phyloP scores from a whole-genome alignment of 2,329 filamentous ascomycete species.

The Cladorrhinum sp. region DNA sequence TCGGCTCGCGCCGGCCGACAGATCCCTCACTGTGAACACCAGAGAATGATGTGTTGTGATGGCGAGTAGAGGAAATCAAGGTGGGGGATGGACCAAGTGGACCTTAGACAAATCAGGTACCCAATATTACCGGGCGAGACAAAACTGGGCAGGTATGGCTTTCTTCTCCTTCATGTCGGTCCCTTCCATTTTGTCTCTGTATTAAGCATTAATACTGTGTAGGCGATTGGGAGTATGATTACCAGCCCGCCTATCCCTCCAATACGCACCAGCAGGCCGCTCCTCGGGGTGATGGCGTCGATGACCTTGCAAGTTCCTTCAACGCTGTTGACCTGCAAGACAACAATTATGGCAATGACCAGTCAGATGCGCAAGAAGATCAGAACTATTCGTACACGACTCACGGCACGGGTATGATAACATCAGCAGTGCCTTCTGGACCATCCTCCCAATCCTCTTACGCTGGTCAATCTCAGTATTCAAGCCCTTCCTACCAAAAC shows the following conservation, averaged over 20 bases:
- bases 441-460: background rate
- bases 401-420: background rate
- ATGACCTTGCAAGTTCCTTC: conserved; percentile 8
- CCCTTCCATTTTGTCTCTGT: background rate
- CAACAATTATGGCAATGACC: conserved; percentile 9
- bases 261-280: background rate
- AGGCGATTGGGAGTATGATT: conserved; percentile 18
- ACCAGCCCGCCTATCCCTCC: background rate
- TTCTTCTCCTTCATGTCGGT: background rate
- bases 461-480: background rate
- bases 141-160: conserved; percentile 30
- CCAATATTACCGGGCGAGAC: conserved; percentile 32
- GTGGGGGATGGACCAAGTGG: conserved; percentile 31
- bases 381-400: conserved; percentile 3
- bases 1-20: background rate
- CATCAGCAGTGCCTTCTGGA: background rate
- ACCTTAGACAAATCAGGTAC: conserved; percentile 27
- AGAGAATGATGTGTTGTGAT: background rate
- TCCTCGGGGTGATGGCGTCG: conserved; percentile 12
- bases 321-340: conserved; percentile 4
- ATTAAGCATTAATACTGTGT: conserved; percentile 1
- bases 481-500: background rate
- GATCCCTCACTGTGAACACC: background rate
- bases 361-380: conserved; percentile 8
- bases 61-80: conserved; percentile 14